Evolutionary conservation across 2,329 filamentous ascomycete genomes (phyloP).

Genomic region (Leptographium radiaticola): DNA sequence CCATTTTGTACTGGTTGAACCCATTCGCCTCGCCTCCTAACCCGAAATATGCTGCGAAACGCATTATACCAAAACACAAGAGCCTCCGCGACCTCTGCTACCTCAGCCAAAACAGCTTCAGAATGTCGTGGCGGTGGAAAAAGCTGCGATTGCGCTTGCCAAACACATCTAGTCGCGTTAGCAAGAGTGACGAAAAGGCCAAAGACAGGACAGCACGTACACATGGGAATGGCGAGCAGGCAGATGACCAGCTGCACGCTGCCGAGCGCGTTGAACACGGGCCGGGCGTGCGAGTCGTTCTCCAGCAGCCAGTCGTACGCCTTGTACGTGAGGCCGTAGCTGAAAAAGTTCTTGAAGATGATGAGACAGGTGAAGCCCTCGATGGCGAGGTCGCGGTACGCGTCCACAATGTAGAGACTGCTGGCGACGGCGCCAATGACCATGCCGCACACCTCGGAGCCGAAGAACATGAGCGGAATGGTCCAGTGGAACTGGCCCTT

Average conservation of each 20-base stretch:
- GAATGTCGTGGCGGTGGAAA: conserved; percentile 61
- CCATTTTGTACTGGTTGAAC: no score
- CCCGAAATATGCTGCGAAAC: no score
- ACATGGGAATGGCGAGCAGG: conserved; percentile 58
- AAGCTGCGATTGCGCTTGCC: conserved; percentile 67
- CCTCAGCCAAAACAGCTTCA: conserved; percentile 28
- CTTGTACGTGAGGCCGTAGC: conserved; percentile 70
- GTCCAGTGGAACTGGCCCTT: conserved; percentile 51
- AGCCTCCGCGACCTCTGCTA: neutral
- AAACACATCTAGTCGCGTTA: conserved; percentile 46
- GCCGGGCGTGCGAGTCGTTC: conserved; percentile 42
- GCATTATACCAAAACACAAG: neutral
- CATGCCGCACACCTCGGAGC: conserved; percentile 76
- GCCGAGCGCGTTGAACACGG: conserved; percentile 54
- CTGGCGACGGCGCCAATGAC: conserved; percentile 79
- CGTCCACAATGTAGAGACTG: conserved; percentile 83
- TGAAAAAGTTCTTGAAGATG: conserved; percentile 92
- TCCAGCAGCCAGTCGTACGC: conserved; percentile 71
- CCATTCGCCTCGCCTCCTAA: no score
- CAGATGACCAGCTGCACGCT: conserved; percentile 71
- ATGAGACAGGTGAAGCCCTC: conserved; percentile 84
- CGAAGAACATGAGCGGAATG: conserved; percentile 71
- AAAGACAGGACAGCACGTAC: conserved; percentile 37
- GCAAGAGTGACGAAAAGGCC: neutral
- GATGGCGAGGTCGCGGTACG: conserved; percentile 73